Conservation (phyloP, 345 rosid species). For the Combretum micranthum region DNA sequence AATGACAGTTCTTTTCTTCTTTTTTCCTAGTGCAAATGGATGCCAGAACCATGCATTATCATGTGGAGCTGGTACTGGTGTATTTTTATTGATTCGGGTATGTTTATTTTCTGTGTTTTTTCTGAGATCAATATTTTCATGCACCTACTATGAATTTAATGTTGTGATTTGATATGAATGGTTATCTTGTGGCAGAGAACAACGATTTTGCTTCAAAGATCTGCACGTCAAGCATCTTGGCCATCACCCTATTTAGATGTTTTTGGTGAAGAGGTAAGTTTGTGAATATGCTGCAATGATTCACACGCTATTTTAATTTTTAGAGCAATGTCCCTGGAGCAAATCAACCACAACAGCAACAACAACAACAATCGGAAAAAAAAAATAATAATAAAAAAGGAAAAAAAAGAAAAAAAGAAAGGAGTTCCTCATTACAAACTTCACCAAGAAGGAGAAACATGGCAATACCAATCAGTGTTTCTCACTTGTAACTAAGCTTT, state of each 20-base stretch:
- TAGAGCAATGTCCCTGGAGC: background rate
- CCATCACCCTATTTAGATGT: constrained; percentile 90
- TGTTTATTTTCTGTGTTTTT: constrained; percentile 6
- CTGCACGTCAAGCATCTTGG: constrained; percentile 82
- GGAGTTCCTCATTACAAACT: no score
- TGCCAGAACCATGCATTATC: constrained; percentile 60
- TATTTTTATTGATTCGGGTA: constrained; percentile 81
- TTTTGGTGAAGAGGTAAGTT: constrained; percentile 89
- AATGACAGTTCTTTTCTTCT: constrained; percentile 3
- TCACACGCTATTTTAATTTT: background rate
- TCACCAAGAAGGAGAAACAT: no score
- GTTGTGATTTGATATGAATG: background rate
- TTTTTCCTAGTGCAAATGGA: constrained; percentile 46
- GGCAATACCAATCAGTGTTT: no score
- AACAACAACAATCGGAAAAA: no score
- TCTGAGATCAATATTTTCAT: background rate
- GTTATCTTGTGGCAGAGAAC: constrained; percentile 49
- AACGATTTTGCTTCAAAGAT: constrained; percentile 70
- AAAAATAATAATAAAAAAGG: no score
- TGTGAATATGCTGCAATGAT: background rate
- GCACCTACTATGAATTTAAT: background rate
- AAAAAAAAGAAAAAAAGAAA: background rate
- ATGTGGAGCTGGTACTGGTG: constrained; percentile 87
- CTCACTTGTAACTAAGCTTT: no score
- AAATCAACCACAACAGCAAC: background rate